Base-by-base conservation (phyloP, 495 filamentous ascomycete species). In the Penicillium roqueforti region DNA sequence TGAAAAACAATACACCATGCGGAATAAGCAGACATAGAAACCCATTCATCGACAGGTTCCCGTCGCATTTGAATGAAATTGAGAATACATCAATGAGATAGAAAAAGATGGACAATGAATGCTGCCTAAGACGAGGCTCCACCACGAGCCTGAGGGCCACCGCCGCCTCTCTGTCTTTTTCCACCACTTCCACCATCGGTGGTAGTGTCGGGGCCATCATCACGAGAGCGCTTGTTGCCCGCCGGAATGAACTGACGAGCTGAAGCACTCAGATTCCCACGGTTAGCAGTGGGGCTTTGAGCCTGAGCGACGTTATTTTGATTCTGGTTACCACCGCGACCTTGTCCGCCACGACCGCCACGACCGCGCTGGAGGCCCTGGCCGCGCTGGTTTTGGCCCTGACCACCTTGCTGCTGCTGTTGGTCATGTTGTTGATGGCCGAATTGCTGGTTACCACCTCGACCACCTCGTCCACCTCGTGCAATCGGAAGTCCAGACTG, bases 151-250 rank as follows among this genome's bases (percentile, higher is more conserved):
- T 72, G 60, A 3, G 62, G 53, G 18, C 69, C 70, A 41, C 77
- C 76, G 28, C 76, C 78, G 16, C 79, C 79, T 58, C 80, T 65
- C 56, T 79, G 75, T 55, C 80, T 71, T 67, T 82, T 82, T 32
- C 80, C 81, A 49, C 66, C 70, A 53, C 55, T 69, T 11, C 57
- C 74, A 13, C 60, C 67, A 9, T 74, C 76, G 18, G 66, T 63
- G 11, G 56, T 51, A 18, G 72, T 77, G 22, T 77, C 78, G 19
- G 77, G 69, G 8, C 79, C 81, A 31, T 88, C 86, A 19, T 86
- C 84, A 19, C 86, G 72, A 18, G 80, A 72, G 28, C 85, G 73
- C 68, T 89, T 89, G 48, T 81, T 80, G n/a, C 85, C 84, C 41
- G 71, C 67, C 4, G 84, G 83, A 34, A 82, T 80, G 60, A 86